Evolutionary conservation across 2,329 filamentous ascomycete species (phyloP), one percentile per base, ranked within the genome.

Genomic region (Cercospora sp.): DNA sequence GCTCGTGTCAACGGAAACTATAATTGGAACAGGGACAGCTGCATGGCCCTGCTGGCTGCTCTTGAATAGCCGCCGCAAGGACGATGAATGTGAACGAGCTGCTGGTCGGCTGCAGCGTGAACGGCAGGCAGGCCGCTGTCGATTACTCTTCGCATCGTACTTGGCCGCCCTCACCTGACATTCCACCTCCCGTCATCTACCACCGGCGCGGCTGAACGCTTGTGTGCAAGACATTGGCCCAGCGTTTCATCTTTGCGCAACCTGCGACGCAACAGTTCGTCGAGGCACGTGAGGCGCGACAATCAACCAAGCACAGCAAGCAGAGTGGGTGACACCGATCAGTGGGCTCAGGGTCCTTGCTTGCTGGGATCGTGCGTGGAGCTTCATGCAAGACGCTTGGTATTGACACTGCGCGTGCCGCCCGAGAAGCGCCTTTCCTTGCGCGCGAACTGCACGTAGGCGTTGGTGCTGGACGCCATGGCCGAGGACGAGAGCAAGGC

Each of bases 401-500:
- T 23, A 64, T 31, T 63, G 42, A 64, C 51, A 64, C 62, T 30
- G 53, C 53, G 30, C 53, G 53, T 30, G 53, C 53, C 53, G 53
- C 12, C 20, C 51, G 62, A 64, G 26, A 28, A 26, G 20, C 40
- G 36, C 42, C 31, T 40, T 60, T 23, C n/a, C 42, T 63, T 20
- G 26, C 51, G 60, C 40, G 16, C 9, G 60, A 51, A 33, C 28
- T 53, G 42, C 42, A 48, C 18, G 10, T 18, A 26, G 45, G 28
- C n/a, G 40, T 28, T 60, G 69, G 67, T 71, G 67, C 67, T 66
- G 65, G 65, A 58, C 69, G 55, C 69, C 64, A 72, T 70, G 69
- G 69, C 68, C 45, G 71, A 73, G 53, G 71, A 73, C 45, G 69
- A 72, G 42, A 64, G 64, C 57, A 73, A 71, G 55, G 62, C 63